Evolutionary conservation across 2,329 filamentous ascomycete genomes (phyloP).

Genomic region (Sporothrix euskadiensis): DNA sequence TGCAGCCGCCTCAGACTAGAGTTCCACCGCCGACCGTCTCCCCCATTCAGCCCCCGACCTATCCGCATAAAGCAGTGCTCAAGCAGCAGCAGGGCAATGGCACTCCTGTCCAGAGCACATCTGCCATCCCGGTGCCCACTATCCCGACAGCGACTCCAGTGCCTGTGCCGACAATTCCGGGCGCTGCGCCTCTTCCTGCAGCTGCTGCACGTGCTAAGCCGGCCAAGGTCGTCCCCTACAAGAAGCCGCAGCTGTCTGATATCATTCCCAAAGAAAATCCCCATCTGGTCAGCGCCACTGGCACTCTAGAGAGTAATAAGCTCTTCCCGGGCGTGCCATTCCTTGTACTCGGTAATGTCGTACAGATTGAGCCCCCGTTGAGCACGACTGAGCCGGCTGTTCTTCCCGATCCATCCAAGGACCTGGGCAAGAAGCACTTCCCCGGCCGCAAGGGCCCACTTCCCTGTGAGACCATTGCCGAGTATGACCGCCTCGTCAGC

Average conservation of each 20-base stretch:
- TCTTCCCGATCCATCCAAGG: constrained; percentile 32
- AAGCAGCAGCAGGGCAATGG: neutral
- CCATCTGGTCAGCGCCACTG: constrained; percentile 29
- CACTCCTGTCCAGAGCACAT: neutral
- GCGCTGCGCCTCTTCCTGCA: neutral
- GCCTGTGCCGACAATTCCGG: constrained; percentile 1
- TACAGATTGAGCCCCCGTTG: constrained; percentile 31
- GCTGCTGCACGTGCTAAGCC: constrained; percentile 23
- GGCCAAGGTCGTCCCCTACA: neutral
- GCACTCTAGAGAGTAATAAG: constrained; percentile 29
- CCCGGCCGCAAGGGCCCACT: constrained; percentile 30
- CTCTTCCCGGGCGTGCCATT: constrained; percentile 31
- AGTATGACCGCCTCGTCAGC: constrained; percentile 31
- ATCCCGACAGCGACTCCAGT: neutral
- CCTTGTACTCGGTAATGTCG: constrained; percentile 29
- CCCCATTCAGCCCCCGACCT: constrained; percentile 11
- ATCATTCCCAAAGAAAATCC: constrained; percentile 24
- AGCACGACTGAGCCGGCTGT: constrained; percentile 31
- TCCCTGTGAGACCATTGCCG: constrained; percentile 33
- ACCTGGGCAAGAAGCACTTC: constrained; percentile 31
- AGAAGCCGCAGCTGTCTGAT: constrained; percentile 21
- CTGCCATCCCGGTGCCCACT: neutral
- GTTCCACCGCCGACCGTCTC: neutral
- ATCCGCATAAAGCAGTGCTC: neutral
- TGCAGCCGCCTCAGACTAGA: neutral